Evolutionary conservation across 1,139 yeast species (phyloP), one percentile per base, ranked within the genome.

Genomic region (Chernovozyma aurita): DNA sequence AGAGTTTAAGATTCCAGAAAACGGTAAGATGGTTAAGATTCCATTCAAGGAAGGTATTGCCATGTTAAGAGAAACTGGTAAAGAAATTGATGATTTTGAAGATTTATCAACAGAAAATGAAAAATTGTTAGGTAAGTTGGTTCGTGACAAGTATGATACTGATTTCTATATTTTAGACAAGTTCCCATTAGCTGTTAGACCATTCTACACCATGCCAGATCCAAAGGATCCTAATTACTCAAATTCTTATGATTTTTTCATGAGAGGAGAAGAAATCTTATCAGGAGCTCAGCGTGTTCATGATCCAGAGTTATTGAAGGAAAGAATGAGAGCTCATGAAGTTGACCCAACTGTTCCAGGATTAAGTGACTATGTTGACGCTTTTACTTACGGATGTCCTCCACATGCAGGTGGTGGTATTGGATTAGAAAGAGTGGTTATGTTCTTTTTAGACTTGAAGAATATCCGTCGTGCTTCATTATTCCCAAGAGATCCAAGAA

Each of bases 361-460:
- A 46, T 70, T 90, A 55, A 73, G 75, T 57, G 97, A 94, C 59
- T 92, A 94, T 63, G 83, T 87, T 43, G 90, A 90, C 46, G 95
- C 96, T 16, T 92, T 94, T 71, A 70, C 77, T 33, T 90, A 84
- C 59, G 99, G 97, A 16, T 92, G 97, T 73, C 82, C 96, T 47
- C 98, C 99, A 34, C 99, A 92, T 54, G 99, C 96, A 18, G 99
- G 99, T 61, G 99, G 98, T 69, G 99, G 99, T 66, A 92, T 92
- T 60, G 99, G 99, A 53, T 72, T 92, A 49, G 99, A 92, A 70
- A 86, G 99, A 72, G 98, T 92, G 30, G 88, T 92, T 47, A 92
- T 92, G 97, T 92, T 92, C 78, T 92, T 77, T 80, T 76, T 92
- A 61, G 98, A 87, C 57, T 75, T 92, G 70, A 90, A 88, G 72